Evolutionary conservation across 140 eudicot genomes (phyloP).

Genomic region (Bidens hawaiensis): DNA sequence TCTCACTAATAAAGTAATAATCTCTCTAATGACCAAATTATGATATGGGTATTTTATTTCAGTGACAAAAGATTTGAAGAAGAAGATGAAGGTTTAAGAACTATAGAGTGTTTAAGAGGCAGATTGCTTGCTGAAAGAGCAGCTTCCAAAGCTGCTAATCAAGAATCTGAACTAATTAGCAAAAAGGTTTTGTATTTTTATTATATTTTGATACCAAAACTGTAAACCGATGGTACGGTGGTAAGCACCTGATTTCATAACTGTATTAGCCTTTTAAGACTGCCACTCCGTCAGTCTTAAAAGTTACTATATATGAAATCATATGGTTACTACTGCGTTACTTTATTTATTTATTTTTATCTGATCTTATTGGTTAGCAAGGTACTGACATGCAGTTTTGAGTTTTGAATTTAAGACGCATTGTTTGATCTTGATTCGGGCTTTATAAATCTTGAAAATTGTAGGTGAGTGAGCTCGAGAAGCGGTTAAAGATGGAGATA

Average conservation of each 20-base stretch:
- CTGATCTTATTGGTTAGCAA: no score
- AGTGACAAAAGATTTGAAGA: slow-evolving; percentile 58
- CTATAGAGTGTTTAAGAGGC: slow-evolving; percentile 81
- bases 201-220: no score
- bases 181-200: slow-evolving; percentile 44
- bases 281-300: no score
- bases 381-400: no score
- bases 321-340: no score
- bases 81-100: slow-evolving; percentile 48
- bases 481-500: slow-evolving; percentile 43
- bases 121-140: slow-evolving; percentile 90
- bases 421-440: background rate
- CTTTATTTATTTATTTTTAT: no score
- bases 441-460: background rate
- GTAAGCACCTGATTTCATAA: no score
- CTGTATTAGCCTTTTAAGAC: no score
- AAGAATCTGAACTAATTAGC: slow-evolving; percentile 50
- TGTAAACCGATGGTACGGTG: no score
- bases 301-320: no score
- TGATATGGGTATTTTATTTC: slow-evolving; percentile 22
- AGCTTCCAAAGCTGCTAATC: slow-evolving; percentile 77
- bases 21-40: slow-evolving; percentile 12
- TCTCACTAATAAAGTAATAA: no score
- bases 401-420: background rate
- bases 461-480: slow-evolving; percentile 64